Evolutionary conservation across 2,329 filamentous ascomycete genomes (phyloP), one percentile per base, ranked within the genome.

Genomic region (Rhytidhysteron rufulum): DNA sequence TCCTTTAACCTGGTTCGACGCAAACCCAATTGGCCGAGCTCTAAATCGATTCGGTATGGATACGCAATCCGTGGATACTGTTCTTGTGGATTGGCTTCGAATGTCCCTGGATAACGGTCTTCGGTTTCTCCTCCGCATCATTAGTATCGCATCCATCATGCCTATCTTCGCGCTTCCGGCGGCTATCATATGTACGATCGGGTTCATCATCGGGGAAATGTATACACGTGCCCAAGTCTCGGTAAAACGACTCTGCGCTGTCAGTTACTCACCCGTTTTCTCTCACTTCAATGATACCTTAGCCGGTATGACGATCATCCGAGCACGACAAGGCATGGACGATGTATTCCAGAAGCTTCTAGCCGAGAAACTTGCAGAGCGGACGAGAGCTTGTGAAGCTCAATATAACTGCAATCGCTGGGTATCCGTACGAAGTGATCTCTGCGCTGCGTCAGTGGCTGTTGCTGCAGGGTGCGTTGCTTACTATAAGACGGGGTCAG

Each of bases 401-500:
- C 72, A 70, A 34, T 78, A 69, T 45, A 79, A 78, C 54, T 72
- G 72, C 44, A 80, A 80, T 51, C 71, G 77, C 6, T 80, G 77
- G 77, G 72, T 80, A 3, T 68, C 71, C 1, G 67, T 79, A 29
- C 71, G 77, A 4, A 66, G 77, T 4, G 77, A 79, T 44, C 68
- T 78, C 48, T 70, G 75, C 38, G 77, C 75, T 2, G 74, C 75
- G 0, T 56, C 77, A 2, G 73, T 36, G 11, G 6, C 21, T 5
- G 7, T 22, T 11, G 19, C 21, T 13, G 18, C 34, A 10, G 17
- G 5, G 7, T 36, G 17, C 3, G 7, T 13, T 3, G 17, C 21
- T 9, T 10, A 21, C 34, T 24, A 15, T 4, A 22, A 24, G 5
- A 15, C 7, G n/a, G 3, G 6, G 6, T 8, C 34, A 9, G 20